A percentile compares a stretch with the other conserved stretches of the same genome.
Evolutionary conservation across 1,139 yeast species (phyloP).

Genomic region (Pneumocystis murina): DNA sequence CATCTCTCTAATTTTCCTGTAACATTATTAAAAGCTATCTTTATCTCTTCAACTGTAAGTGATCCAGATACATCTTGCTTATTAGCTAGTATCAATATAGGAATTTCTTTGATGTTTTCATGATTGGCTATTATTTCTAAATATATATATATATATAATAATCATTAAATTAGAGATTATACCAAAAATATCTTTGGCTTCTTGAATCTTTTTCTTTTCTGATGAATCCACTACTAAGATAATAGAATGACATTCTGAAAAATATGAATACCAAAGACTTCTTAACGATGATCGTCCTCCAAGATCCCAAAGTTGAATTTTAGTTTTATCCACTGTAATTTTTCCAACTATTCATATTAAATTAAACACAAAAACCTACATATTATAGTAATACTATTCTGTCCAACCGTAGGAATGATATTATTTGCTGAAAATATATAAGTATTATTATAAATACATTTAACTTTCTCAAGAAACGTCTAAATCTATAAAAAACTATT

Average conservation of each 20-base stretch:
- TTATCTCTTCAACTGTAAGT: background rate
- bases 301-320: background rate
- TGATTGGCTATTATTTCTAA: background rate
- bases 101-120: background rate
- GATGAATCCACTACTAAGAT: background rate
- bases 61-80: background rate
- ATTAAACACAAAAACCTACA: background rate
- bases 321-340: background rate
- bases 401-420: background rate
- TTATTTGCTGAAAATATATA: background rate
- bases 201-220: background rate
- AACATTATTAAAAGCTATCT: background rate
- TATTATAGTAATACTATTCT: background rate
- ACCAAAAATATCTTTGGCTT: background rate
- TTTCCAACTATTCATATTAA: background rate
- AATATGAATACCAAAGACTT: background rate
- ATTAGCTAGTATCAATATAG: background rate
- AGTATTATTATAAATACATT: background rate
- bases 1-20: background rate
- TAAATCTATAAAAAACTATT: background rate
- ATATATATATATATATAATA: background rate
- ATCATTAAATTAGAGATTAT: background rate
- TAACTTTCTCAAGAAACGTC: background rate
- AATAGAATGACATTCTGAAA: background rate
- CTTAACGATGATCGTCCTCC: background rate